A percentile compares a stretch with the other conserved stretches of the same genome.
These are phyloP conservation scores for Lentinula aciculospora DNA, from an alignment of 768 basidiomycete species.

Conservation along the genomic window DNA sequence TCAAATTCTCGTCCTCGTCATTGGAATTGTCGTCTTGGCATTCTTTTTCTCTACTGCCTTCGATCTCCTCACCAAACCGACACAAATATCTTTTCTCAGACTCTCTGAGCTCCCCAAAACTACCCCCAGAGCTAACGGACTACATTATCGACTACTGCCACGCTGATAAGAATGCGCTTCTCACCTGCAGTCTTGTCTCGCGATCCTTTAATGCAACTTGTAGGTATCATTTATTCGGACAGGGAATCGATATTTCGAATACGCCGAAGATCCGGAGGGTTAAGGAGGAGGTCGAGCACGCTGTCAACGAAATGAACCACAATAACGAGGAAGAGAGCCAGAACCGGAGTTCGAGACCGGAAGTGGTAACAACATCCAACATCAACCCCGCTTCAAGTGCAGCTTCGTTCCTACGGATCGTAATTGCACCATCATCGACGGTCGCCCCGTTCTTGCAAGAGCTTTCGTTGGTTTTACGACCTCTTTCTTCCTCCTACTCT, in stretches of 20 bases:
- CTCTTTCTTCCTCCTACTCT: background rate
- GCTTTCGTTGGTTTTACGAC: background rate
- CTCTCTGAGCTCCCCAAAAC: background rate
- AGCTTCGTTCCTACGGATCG: background rate
- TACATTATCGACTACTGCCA: background rate
- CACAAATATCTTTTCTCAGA: background rate
- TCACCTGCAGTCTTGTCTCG: background rate
- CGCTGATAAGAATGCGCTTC: background rate
- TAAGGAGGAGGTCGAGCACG: background rate
- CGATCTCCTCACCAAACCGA: background rate
- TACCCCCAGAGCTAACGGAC: background rate
- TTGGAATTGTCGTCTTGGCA: no score
- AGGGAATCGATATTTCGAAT: background rate
- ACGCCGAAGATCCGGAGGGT: background rate
- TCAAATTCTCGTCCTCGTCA: background rate
- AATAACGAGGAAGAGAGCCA: background rate
- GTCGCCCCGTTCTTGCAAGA: constrained; percentile 1
- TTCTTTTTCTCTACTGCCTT: background rate
- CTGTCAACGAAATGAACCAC: background rate
- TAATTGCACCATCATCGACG: background rate
- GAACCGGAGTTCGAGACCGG: background rate
- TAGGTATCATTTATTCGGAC: background rate
- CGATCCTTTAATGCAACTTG: background rate
- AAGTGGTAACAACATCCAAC: background rate
- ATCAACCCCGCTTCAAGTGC: background rate